Evolutionary conservation across 176 grass and related monocot genomes (phyloP), one percentile per base, ranked within the genome.

Genomic region (Oryza glumipatula): DNA sequence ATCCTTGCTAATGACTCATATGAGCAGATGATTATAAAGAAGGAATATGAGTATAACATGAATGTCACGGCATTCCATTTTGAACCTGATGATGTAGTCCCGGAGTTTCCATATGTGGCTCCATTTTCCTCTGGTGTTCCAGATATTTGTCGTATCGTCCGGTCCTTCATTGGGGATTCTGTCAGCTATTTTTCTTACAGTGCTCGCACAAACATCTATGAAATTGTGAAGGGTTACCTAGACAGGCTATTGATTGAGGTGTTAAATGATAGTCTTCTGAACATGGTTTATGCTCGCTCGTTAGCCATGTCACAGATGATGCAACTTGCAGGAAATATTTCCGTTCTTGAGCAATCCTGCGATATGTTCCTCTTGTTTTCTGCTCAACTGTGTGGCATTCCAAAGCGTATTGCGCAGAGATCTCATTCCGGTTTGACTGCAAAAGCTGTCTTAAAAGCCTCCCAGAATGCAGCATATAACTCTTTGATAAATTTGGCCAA

Each of bases 241-340:
- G 91, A 98, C 73, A 88, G 88, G 86, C 83, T 98, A 41, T 70
- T 98, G 85, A 98, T 98, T 82, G 95, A 98, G 78, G 95, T 93
- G 16, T 65, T 98, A 76, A 98, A 98, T 11, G 67, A 92, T 75
- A 77, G 87, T 63, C 86, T 98, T 66, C 79, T 98, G 9, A 95
- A 91, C 75, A 86, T 88, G 80, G 92, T 98, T 28, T 94, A 95
- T 77, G 85, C 88, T 73, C 85, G 92, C 23, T 86, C 76, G 13
- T 84, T 95, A 60, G 85, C 76, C 68, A 94, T 93, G 56, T 88
- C 90, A 21, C 91, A 91, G 81, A 90, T 92, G 84, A 98, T 95
- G 95, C 95, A 98, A 68, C 90, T 98, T 12, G 91, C 90, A 58
- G 91, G 90, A 22, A 98, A 98, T 47, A 91, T 98, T 64, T 65